Evolutionary conservation across 495 filamentous ascomycete genomes (phyloP).

Genomic region (Penicillium taxi): DNA sequence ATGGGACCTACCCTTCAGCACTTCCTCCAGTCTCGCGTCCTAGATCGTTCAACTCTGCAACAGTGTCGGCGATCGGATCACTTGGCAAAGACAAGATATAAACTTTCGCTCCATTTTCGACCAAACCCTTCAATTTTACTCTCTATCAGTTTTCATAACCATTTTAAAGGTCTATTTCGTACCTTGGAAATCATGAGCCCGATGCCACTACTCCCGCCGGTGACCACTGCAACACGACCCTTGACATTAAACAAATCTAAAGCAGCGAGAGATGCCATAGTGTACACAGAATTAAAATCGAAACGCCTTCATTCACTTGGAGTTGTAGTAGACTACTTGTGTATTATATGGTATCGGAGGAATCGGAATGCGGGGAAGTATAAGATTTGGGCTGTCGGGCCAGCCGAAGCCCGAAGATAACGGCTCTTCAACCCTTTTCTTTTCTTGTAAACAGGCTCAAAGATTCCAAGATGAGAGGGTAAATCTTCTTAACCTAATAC

Average conservation of each 20-base stretch:
- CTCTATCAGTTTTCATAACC: not conserved
- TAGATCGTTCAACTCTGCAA: conserved; percentile 24
- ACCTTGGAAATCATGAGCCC: conserved; percentile 39
- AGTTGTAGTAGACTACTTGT: too few species aligned
- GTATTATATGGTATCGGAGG: too few species aligned
- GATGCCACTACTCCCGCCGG: conserved; percentile 38
- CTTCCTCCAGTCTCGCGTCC: conserved; percentile 23
- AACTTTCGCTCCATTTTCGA: conserved; percentile 37
- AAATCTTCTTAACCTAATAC: too few species aligned
- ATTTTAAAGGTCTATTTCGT: not conserved
- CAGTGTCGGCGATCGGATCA: conserved; percentile 28
- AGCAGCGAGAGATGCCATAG: conserved; percentile 1
- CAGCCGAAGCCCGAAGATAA: too few species aligned
- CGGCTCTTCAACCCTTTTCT: too few species aligned
- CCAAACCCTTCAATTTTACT: conserved; percentile 23
- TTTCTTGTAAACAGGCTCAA: too few species aligned
- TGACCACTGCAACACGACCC: conserved; percentile 34
- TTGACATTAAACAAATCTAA: conserved; percentile 20
- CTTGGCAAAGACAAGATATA: conserved; percentile 29
- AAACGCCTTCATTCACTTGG: too few species aligned
- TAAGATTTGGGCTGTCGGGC: too few species aligned
- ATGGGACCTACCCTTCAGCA: conserved; percentile 23
- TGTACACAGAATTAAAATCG: not conserved
- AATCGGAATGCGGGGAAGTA: too few species aligned
- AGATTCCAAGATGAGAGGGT: too few species aligned